These are phyloP conservation scores for Blumeriella jaapii DNA, from an alignment of 2,329 filamentous ascomycete genomes.

Conservation along the genomic window DNA sequence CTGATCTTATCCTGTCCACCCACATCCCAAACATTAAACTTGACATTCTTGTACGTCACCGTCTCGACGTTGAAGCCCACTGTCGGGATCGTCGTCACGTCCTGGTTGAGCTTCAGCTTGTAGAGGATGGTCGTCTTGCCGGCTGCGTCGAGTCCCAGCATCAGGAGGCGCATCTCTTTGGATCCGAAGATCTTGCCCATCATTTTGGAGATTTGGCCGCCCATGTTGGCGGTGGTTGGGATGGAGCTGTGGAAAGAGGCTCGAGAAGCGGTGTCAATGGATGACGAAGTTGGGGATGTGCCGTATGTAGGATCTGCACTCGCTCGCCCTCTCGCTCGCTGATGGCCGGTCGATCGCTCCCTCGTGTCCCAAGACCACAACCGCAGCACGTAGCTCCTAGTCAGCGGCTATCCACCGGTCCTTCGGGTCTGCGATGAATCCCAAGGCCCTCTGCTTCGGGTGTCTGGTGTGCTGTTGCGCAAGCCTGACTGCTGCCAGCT, in stretches of 20 bases:
- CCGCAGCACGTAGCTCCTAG: no score
- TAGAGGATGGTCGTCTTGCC: conserved; percentile 99
- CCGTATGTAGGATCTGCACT: no score
- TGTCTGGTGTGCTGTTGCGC: no score
- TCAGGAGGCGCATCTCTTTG: conserved; percentile 97
- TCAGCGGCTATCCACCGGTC: no score
- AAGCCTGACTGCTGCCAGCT: no score
- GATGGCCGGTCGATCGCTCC: no score
- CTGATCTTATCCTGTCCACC: conserved; percentile 98
- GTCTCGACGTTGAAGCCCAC: conserved; percentile 99
- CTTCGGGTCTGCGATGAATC: no score
- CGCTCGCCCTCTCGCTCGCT: no score
- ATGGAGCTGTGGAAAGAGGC: neutral
- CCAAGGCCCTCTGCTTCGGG: no score
- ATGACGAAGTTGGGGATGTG: no score
- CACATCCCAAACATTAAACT: conserved; percentile 99
- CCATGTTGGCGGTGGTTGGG: conserved; percentile 56
- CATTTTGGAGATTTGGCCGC: conserved; percentile 86
- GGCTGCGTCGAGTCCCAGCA: conserved; percentile 94
- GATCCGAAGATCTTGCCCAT: conserved; percentile 99
- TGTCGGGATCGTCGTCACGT: conserved; percentile 95
- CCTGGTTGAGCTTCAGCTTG: conserved; percentile 97
- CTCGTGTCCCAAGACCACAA: no score
- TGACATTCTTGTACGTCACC: conserved; percentile 97
- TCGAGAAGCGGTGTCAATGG: no score